Conservation (phyloP, 2,329 filamentous ascomycete genomes). For the Arthrobotrys megalospora region DNA sequence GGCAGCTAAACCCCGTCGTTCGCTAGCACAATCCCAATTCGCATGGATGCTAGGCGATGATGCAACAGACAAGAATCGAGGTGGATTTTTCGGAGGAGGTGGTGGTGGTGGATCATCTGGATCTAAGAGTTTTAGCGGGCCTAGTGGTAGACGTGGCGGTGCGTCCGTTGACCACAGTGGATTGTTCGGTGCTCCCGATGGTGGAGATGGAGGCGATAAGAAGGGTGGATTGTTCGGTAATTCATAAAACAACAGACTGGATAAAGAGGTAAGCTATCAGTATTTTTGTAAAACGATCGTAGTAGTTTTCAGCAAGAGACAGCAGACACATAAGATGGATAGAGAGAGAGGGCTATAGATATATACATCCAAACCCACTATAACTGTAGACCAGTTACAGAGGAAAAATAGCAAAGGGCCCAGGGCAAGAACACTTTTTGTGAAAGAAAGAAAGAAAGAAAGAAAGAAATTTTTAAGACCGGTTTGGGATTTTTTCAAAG, state of each 20-base stretch:
- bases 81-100: slow-evolving; percentile 55
- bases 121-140: slow-evolving; percentile 44
- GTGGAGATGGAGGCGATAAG: not conserved
- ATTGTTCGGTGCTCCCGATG: slow-evolving; percentile 30
- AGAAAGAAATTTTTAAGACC: not conserved
- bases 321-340: not conserved
- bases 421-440: not conserved
- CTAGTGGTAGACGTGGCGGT: slow-evolving; percentile 20
- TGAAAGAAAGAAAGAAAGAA: slow-evolving; percentile 2
- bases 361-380: not conserved
- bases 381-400: slow-evolving; percentile 16
- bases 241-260: not conserved
- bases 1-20: slow-evolving; percentile 52
- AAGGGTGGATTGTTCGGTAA: slow-evolving; percentile 25
- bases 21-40: slow-evolving; percentile 64
- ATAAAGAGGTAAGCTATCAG: no score
- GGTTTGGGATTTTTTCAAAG: no score
- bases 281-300: no score
- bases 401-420: not conserved
- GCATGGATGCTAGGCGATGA: slow-evolving; percentile 65
- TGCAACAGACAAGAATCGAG: slow-evolving; percentile 59
- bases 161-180: slow-evolving; percentile 5
- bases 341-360: not conserved
- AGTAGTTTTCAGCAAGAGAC: no score
- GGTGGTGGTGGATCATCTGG: slow-evolving; percentile 10